Evolutionary conservation across 306 rosid genomes (phyloP).

Genomic region (Vigna nakashimae): DNA sequence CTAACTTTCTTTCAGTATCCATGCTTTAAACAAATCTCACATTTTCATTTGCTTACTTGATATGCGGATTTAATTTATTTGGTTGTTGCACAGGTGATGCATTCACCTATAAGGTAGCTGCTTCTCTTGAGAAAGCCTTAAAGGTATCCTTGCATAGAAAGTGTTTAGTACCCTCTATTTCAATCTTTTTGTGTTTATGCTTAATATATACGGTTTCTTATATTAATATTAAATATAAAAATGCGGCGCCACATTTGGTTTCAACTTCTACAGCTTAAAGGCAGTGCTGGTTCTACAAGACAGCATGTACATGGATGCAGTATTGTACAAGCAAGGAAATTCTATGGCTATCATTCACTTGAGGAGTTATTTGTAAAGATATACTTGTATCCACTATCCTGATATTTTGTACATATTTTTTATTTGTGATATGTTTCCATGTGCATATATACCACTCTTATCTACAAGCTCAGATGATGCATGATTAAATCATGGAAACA

Average conservation of each 20-base stretch:
- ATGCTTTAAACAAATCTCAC: constrained; percentile 4
- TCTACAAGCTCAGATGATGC: constrained; percentile 31
- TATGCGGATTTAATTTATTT: constrained; percentile 4
- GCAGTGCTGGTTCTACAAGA: constrained; percentile 66
- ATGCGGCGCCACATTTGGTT: constrained; percentile 14
- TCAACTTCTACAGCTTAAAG: constrained; percentile 67
- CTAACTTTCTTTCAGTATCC: constrained; percentile 12
- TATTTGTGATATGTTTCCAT: constrained; percentile 38
- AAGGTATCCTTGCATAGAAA: constrained; percentile 64
- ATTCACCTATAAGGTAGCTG: constrained; percentile 60
- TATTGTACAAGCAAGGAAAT: constrained; percentile 82
- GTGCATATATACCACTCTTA: constrained; percentile 23
- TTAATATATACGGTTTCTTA: constrained; percentile 19
- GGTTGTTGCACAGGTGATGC: constrained; percentile 63
- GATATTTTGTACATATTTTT: constrained; percentile 24
- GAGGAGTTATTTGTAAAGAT: constrained; percentile 92
- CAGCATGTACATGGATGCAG: constrained; percentile 89
- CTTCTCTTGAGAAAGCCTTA: constrained; percentile 84
- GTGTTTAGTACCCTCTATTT: constrained; percentile 32
- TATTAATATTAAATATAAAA: constrained; percentile 27
- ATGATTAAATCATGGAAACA: constrained; percentile 44
- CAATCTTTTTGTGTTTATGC: constrained; percentile 22
- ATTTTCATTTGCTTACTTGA: constrained; percentile 20
- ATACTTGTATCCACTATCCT: constrained; percentile 76
- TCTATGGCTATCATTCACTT: constrained; percentile 86